Evolutionary conservation across 2,329 filamentous ascomycete genomes (phyloP).

Genomic region (Penicillium sp.): DNA sequence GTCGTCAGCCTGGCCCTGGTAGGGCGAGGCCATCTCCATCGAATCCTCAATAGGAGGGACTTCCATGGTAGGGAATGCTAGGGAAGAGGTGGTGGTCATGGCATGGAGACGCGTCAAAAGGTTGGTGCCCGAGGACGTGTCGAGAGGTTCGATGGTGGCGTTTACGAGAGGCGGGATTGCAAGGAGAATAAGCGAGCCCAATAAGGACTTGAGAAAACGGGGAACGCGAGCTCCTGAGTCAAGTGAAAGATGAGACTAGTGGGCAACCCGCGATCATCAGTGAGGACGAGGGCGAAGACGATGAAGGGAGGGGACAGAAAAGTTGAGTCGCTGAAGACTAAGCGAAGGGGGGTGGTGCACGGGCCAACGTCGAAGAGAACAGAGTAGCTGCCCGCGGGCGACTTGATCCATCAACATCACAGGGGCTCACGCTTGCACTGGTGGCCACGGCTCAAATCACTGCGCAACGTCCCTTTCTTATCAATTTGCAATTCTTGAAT

Average conservation of each 20-base stretch:
- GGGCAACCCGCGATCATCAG: background rate
- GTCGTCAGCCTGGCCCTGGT: constrained; percentile 47
- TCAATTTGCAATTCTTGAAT: background rate
- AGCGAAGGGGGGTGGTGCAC: constrained; percentile 39
- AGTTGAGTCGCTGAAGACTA: constrained; percentile 23
- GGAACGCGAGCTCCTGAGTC: background rate
- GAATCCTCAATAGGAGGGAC: constrained; percentile 41
- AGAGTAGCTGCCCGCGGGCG: constrained; percentile 36
- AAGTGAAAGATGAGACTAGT: background rate
- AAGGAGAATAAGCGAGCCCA: constrained; percentile 2
- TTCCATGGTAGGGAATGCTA: constrained; percentile 38
- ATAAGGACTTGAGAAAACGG: background rate
- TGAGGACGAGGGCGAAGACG: background rate
- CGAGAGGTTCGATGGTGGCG: constrained; percentile 20
- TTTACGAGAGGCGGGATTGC: constrained; percentile 8
- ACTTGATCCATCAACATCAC: constrained; percentile 22
- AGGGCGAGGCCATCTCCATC: constrained; percentile 45
- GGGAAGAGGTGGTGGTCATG: constrained; percentile 36
- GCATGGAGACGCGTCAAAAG: constrained; percentile 22
- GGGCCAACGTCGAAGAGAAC: constrained; percentile 42
- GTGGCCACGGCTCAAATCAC: too few species aligned
- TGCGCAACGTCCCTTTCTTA: background rate
- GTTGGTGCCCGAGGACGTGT: constrained; percentile 16
- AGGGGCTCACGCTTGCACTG: too few species aligned
- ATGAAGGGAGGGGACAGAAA: constrained; percentile 4